Conservation (phyloP, 257 asterid species). For the Solanum rostratum region DNA sequence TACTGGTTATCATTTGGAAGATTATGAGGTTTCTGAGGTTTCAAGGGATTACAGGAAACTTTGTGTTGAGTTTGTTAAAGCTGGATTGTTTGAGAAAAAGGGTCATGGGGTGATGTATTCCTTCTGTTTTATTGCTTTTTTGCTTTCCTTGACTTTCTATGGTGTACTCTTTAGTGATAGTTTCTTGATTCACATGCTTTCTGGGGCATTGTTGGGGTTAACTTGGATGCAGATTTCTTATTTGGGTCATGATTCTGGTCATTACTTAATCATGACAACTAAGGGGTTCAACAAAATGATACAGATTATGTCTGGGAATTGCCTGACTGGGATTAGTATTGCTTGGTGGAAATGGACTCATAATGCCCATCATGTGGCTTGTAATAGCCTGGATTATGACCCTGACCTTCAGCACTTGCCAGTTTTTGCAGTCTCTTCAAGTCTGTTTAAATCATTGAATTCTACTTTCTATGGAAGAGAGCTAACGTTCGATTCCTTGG, state of each 20-base stretch:
- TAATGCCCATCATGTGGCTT: slow-evolving; percentile 73
- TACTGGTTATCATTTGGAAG: slow-evolving; percentile 25
- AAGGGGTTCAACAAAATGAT: slow-evolving; percentile 38
- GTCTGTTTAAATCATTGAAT: slow-evolving; percentile 32
- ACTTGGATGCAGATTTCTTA: slow-evolving; percentile 45
- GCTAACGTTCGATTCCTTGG: slow-evolving; percentile 48
- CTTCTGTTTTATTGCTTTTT: neutral
- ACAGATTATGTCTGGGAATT: slow-evolving; percentile 67
- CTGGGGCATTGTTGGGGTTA: slow-evolving; percentile 27
- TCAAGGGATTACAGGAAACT: slow-evolving; percentile 34
- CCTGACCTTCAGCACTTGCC: slow-evolving; percentile 93
- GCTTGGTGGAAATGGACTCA: slow-evolving; percentile 99
- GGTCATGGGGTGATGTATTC: slow-evolving; percentile 34
- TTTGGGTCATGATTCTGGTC: slow-evolving; percentile 92
- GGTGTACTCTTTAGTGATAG: slow-evolving; percentile 19
- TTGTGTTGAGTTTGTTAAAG: slow-evolving; percentile 13
- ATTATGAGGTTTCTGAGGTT: slow-evolving; percentile 33
- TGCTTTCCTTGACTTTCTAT: slow-evolving; percentile 13
- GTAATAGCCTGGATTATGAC: slow-evolving; percentile 77
- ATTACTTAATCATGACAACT: slow-evolving; percentile 55
- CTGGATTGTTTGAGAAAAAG: slow-evolving; percentile 34
- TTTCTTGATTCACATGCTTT: slow-evolving; percentile 22
- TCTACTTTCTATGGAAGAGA: slow-evolving; percentile 56
- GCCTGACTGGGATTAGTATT: slow-evolving; percentile 85
- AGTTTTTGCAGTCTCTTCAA: slow-evolving; percentile 50